Evolutionary conservation across 2,329 filamentous ascomycete species (phyloP), one percentile per base, ranked within the genome.

Genomic region (Verticillium albo-atrum): DNA sequence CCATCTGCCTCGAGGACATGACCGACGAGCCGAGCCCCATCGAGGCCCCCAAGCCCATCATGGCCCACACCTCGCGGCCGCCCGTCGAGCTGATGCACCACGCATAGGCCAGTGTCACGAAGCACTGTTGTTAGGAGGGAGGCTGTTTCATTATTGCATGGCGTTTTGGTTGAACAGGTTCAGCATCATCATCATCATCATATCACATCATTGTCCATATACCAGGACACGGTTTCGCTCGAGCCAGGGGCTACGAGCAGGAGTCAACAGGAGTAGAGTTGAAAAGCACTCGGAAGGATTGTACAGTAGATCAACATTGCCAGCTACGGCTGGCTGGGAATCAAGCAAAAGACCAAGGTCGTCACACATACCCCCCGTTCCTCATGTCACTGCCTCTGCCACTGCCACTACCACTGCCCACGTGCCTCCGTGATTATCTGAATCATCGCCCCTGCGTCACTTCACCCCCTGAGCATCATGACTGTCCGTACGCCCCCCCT

Each of bases 1-100:
- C 84, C 37, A 87, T 89, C 62, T 82, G 84, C 37, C 86, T 89
- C 14, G 85, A 89, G 67, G 87, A 89, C 68, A 85, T 86, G 78
- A 88, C 86, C 15, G 82, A 85, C 62, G 81, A 79, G 62, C 79
- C 79, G 2, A 77, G 77, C 68, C 74, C 78, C 17, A 65, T 80
- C 55, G 71, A 78, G 58, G 70, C 59, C 62, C 67, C 68, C 25
- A 79, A 76, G 66, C 77, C 82, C 23, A 82, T 86, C 62, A 70
- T 81, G 74, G 81, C 83, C 26, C 84, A 89, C 66, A 89, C 87
- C 3, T 65, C 82, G 2, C 77, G 86, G 55, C 87, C 87, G 25
- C 87, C 87, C 0, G 78, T 89, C 7, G 87, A 89, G 77, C 74
- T 89, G 64, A 88, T 89, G 82, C 71, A 61, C 58, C 28, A 58